Conservation (phyloP, 169 alveolate genomes). For the Fabrea salina region DNA sequence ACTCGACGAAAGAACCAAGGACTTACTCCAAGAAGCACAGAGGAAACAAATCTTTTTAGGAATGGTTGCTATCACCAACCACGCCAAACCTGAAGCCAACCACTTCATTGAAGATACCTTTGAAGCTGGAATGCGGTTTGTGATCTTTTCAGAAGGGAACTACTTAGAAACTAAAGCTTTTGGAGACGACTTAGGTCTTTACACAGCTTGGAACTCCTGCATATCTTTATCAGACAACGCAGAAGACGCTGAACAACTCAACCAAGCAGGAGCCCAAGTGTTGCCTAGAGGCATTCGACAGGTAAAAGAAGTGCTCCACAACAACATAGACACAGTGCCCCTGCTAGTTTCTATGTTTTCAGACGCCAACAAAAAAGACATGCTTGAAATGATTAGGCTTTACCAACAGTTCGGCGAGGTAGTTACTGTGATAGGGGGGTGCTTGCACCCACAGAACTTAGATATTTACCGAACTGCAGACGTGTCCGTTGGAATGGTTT, state of each 20-base stretch:
- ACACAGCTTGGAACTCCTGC: slow-evolving; percentile 59
- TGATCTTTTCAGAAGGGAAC: slow-evolving; percentile 51
- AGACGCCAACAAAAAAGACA: slow-evolving; percentile 35
- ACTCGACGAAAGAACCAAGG: background rate
- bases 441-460: slow-evolving; percentile 34
- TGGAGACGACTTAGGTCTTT: slow-evolving; percentile 54
- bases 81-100: slow-evolving; percentile 50
- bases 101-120: slow-evolving; percentile 33
- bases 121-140: slow-evolving; percentile 58
- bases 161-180: slow-evolving; percentile 46
- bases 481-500: slow-evolving; percentile 46
- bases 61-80: slow-evolving; percentile 49
- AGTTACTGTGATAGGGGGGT: slow-evolving; percentile 49
- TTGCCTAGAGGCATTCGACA: slow-evolving; percentile 58
- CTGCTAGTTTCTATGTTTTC: slow-evolving; percentile 56
- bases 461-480: slow-evolving; percentile 42
- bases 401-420: slow-evolving; percentile 55
- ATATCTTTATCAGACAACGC: slow-evolving; percentile 47
- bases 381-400: slow-evolving; percentile 45
- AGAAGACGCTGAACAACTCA: slow-evolving; percentile 20
- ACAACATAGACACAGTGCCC: slow-evolving; percentile 46
- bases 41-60: slow-evolving; percentile 46
- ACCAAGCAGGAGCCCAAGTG: slow-evolving; percentile 41
- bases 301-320: slow-evolving; percentile 38
- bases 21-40: slow-evolving; percentile 14